Base-by-base conservation (phyloP, 2,329 filamentous ascomycete genomes). In the Pyricularia pennisetigena region DNA sequence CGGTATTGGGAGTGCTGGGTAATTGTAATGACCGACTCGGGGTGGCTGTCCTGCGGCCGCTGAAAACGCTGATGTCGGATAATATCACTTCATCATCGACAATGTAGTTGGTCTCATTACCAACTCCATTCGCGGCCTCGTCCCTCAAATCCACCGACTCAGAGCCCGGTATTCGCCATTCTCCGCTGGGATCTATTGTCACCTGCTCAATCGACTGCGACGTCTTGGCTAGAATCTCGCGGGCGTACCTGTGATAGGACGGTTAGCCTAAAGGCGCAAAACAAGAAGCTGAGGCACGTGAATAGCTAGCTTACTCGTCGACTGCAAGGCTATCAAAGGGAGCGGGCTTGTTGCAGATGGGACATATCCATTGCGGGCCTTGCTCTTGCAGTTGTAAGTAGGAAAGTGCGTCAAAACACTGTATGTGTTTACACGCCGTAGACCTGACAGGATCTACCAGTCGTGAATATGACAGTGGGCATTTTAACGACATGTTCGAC, bases 371-470 rank as follows among this genome's bases (percentile, higher is more conserved):
- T 23, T 95, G 96, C 0, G 95, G 95, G 0, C 93, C 94, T 80
- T 99, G 95, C 76, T 98, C 93, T 76, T 98, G 94, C 30, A 99
- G 81, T 73, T 97, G 92, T 24, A 99, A 83, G 76, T 97, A 99
- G 1, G 93, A 96, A 3, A 88, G 90, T 3, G 91, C 94, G 77
- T 99, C 95, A 73, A 98, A 99, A 76, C 95, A 99, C 75, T 97
- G 93, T 29, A 95, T 91, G 77, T 99, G 95, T 3, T 87, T 90
- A 79, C 95, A 99, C 41, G 88, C 80, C 3, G 88, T 84, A 4
- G 92, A 92, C 41, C 95, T 89, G 72, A 93, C 93, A 0, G 95
- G 95, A 20, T 91, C 83, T 9, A 85, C 84, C 49, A 99, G 90
- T 69, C 94, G 86, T 76, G 93, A 86, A 49, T 93, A 97, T 3